A percentile compares a stretch with the other conserved stretches of the same genome.
Evolutionary conservation across 1,284 basidiomycete species (phyloP).

Genomic region (Leccinum proliferum): DNA sequence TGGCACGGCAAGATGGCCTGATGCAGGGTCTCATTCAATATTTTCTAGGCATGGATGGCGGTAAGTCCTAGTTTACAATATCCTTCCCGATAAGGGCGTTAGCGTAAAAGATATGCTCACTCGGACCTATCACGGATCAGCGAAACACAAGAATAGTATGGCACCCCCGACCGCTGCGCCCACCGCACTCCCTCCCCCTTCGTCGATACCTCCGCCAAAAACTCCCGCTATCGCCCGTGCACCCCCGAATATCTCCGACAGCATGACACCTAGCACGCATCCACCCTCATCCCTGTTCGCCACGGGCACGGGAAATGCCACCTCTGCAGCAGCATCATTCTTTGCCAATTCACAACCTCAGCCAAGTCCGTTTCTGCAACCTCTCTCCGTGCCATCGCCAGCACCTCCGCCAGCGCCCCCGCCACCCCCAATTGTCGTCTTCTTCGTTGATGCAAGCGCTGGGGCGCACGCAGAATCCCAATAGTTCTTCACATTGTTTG

Average conservation of each 20-base stretch:
- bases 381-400: conserved; percentile 15
- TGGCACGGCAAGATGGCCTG: conserved; percentile 81
- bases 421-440: conserved; percentile 10
- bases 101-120: conserved; percentile 4
- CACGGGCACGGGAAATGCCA: conserved; percentile 12
- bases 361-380: conserved; percentile 28
- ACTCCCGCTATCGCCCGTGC: conserved; percentile 17
- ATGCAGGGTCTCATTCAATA: conserved; percentile 83
- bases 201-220: conserved; percentile 17
- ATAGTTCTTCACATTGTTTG: conserved; percentile 10
- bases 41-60: conserved; percentile 68
- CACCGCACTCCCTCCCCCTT: conserved; percentile 11
- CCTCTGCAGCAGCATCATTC: conserved; percentile 13
- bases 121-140: conserved; percentile 9
- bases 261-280: conserved; percentile 31
- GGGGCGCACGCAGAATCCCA: conserved; percentile 14
- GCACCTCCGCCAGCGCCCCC: conserved; percentile 6
- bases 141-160: conserved; percentile 20
- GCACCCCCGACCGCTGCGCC: conserved; percentile 10
- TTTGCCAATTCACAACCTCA: conserved; percentile 22
- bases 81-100: not conserved
- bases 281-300: conserved; percentile 27
- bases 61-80: conserved; percentile 31
- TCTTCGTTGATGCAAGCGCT: conserved; percentile 25
- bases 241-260: conserved; percentile 16